phyloP scores from a whole-genome alignment of 805 yeast genomes.

The Candida schatavii region DNA sequence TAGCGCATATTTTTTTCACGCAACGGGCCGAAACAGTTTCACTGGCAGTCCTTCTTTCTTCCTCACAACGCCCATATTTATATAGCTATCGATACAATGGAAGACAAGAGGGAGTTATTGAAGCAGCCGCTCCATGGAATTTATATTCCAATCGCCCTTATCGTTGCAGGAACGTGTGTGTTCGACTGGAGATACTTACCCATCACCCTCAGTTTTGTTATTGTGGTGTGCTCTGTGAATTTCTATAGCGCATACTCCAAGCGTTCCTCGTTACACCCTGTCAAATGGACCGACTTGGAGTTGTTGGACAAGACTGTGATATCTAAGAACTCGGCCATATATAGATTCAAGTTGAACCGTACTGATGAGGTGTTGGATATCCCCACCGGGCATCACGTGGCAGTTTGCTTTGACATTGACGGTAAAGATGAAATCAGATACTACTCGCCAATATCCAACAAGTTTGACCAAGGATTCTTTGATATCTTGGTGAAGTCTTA shows the following conservation, averaged over 20 bases:
- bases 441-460: slow-evolving; percentile 75
- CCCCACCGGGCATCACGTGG: slow-evolving; percentile 76
- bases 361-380: slow-evolving; percentile 60
- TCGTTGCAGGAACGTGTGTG: slow-evolving; percentile 58
- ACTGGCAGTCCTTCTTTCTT: too few relatives aligned
- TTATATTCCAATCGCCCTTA: slow-evolving; percentile 62
- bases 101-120: slow-evolving; percentile 50
- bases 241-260: slow-evolving; percentile 40
- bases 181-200: slow-evolving; percentile 52
- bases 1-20: too few relatives aligned
- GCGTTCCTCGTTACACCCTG: slow-evolving; percentile 44
- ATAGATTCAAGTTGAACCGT: slow-evolving; percentile 63
- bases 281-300: slow-evolving; percentile 64
- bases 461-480: slow-evolving; percentile 67
- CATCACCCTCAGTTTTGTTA: slow-evolving; percentile 34
- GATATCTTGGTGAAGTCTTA: slow-evolving; percentile 78
- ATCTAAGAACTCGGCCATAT: slow-evolving; percentile 68
- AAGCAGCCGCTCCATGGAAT: slow-evolving; percentile 76
- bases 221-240: slow-evolving; percentile 30
- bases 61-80: too few relatives aligned
- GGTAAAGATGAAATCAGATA: slow-evolving; percentile 59
- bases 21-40: too few relatives aligned
- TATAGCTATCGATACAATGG: background rate
- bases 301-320: slow-evolving; percentile 71
- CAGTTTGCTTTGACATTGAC: slow-evolving; percentile 49